Percentiles rank a stretch among this genome's conserved stretches.
These are phyloP conservation scores for Chrysopogon serrulatus DNA, from an alignment of 176 grass and related monocot species.

Conservation along the genomic window DNA sequence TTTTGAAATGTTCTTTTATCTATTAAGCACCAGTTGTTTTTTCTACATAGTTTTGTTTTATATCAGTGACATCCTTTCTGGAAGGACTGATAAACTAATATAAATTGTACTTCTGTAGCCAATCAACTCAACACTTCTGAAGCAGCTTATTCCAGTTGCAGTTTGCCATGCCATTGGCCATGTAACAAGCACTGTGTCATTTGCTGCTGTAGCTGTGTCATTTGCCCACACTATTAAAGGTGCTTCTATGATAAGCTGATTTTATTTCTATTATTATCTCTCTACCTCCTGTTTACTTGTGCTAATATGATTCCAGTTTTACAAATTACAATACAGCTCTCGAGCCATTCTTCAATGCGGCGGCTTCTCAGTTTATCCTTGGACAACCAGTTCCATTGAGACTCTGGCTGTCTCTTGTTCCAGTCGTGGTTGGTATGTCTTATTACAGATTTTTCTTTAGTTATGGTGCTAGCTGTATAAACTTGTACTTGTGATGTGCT, in stretches of 20 bases:
- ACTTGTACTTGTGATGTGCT: neutral
- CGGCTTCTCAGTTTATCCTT: constrained; percentile 93
- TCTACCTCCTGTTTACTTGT: neutral
- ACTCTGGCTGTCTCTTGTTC: constrained; percentile 87
- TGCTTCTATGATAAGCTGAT: constrained; percentile 26
- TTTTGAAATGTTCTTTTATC: neutral
- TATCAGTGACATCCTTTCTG: constrained; percentile 10
- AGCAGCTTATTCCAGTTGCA: constrained; percentile 80
- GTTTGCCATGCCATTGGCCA: constrained; percentile 90
- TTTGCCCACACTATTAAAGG: constrained; percentile 94
- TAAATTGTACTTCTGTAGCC: constrained; percentile 58
- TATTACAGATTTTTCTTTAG: constrained; percentile 1
- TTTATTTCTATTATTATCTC: neutral
- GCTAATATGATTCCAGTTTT: neutral
- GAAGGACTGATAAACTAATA: neutral
- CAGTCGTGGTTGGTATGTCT: constrained; percentile 79
- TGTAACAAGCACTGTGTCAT: constrained; percentile 94
- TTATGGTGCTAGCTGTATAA: constrained; percentile 1
- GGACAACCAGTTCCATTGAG: constrained; percentile 68
- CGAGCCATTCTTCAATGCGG: constrained; percentile 90
- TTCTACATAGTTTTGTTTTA: neutral
- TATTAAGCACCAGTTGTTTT: neutral
- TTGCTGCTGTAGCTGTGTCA: constrained; percentile 91
- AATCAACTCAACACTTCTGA: constrained; percentile 67
- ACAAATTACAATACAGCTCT: constrained; percentile 56